Base-by-base conservation (phyloP, 1,284 basidiomycete genomes). In the Irpex sp. region DNA sequence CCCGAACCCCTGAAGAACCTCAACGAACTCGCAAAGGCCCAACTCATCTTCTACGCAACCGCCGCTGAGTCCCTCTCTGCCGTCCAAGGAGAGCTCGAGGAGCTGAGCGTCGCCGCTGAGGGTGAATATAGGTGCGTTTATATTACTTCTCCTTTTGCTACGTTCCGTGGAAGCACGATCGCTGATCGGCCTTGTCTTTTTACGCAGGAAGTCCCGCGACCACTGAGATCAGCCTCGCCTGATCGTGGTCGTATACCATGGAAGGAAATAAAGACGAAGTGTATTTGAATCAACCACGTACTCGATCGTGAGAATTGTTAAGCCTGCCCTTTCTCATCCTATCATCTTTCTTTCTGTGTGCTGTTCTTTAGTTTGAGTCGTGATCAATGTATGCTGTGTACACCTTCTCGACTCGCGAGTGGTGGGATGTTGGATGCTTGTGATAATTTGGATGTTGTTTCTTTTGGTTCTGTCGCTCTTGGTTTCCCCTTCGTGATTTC, bases 1-100 rank as follows among this genome's bases (percentile, higher is more conserved):
- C 97, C 97, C 55, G 97, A 98, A 78, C 94, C 97, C 0, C 79
- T 98, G 74, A 95, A 94, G 84, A 94, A 95, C 77, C 77, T 99
- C 58, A 94, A 95, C 66, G 90, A 94, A 71, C 88, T 99, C 61
- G 86, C 90, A 73, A 97, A 97, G 78, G 94, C 97, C 55, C 90
- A 97, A 82, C 85, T 97, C 53, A 80, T 91, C 69, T 98, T 86
- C 83, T 90, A 93, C 76, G 87, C 90, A 43, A 80, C 88, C 43
- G 93, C 94, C 6, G 94, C 94, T 7, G 95, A 97, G 74, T 85
- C 93, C 0, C 84, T 97, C 51, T 87, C 86, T 53, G 79, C 84
- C 58, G 86, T 93, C 49, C 94, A 97, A 75, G 91, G 91, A 60
- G 93, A 97, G 74, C 90, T 98, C 61, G 94, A 97, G 68, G 93